Evolutionary conservation across 2,329 filamentous ascomycete genomes (phyloP), one percentile per base, ranked within the genome.

Genomic region (Colletotrichum agaves): DNA sequence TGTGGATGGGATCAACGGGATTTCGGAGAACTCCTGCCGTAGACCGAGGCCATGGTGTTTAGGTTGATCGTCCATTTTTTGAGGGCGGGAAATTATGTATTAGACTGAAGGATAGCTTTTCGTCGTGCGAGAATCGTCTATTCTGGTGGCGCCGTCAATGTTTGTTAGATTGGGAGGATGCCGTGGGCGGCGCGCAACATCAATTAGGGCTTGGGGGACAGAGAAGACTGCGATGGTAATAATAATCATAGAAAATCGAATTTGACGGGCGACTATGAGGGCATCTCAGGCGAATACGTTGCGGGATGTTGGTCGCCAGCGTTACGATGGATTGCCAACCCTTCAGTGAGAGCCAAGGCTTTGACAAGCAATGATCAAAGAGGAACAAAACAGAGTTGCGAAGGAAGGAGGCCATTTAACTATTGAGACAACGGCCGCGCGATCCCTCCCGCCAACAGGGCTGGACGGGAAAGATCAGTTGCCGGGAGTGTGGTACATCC

Each of bases 1-100:
- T 19, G 63, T 15, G 17, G 63, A 58, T 17, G 62, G n/a, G n/a
- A 43, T 69, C 43, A 69, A 56, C 31, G 33, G 66, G 6, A 69
- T 58, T 1, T 69, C 21, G 3, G 55, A 13, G 5, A 5, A 31
- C 6, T 47, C 27, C 15, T 50, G 53, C 23, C 58, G 58, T 23
- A 68, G 17, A 17, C 65, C 61, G 4, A 68, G 55, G 4, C 65
- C 61, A 11, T 55, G 61, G 17, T 27, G 2, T 0, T 49, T 33
- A 12, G 41, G 17, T 59, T 37, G 47, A n/a, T 27, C 44, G 7
- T 55, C 55, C 61, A 68, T 68, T 13, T 33, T 33, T 7, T 7
- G 27, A 8, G 27, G n/a, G n/a, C n/a, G 2, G 8, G 10, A 8
- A 21, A 60, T 50, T 49, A 50, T 13, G 31, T 50, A 50, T 60